phyloP scores from a whole-genome alignment of 352 stramenopile genomes.

The Pythium myriotylum region DNA sequence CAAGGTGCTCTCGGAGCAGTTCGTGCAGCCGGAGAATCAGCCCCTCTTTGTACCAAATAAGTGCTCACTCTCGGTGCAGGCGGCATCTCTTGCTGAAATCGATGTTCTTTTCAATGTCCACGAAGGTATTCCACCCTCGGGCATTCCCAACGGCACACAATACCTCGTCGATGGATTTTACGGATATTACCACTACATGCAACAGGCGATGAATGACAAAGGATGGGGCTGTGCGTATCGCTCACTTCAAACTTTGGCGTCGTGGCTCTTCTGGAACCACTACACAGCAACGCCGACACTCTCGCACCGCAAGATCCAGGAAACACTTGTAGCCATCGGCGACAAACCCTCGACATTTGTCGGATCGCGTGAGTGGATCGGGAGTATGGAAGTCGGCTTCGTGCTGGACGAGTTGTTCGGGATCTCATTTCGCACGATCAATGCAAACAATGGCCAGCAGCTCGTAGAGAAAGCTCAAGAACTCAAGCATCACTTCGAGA shows the following conservation, averaged over 20 bases:
- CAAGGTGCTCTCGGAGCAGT: constrained; percentile 7
- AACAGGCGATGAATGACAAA: constrained; percentile 82
- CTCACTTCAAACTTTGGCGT: constrained; percentile 84
- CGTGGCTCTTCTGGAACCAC: constrained; percentile 75
- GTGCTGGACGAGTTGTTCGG: constrained; percentile 77
- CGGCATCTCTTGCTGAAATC: constrained; percentile 29
- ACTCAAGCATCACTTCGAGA: constrained; percentile 76
- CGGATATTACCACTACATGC: constrained; percentile 88
- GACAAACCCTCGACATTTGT: constrained; percentile 78
- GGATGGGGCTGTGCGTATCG: constrained; percentile 90
- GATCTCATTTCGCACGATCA: constrained; percentile 74
- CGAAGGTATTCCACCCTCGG: constrained; percentile 52
- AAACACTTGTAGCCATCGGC: constrained; percentile 74
- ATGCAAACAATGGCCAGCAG: constrained; percentile 53
- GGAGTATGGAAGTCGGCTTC: constrained; percentile 83
- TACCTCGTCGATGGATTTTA: constrained; percentile 74
- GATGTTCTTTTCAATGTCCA: constrained; percentile 76
- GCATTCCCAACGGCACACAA: constrained; percentile 39
- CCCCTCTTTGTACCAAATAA: constrained; percentile 40
- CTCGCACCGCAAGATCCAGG: constrained; percentile 76
- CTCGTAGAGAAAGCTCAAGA: constrained; percentile 66
- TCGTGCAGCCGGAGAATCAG: constrained; percentile 49
- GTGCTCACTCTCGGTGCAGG: constrained; percentile 48
- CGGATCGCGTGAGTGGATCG: constrained; percentile 80
- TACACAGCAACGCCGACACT: constrained; percentile 50